Base-by-base conservation (phyloP, 768 basidiomycete species). In the Lactifluus volemus region DNA sequence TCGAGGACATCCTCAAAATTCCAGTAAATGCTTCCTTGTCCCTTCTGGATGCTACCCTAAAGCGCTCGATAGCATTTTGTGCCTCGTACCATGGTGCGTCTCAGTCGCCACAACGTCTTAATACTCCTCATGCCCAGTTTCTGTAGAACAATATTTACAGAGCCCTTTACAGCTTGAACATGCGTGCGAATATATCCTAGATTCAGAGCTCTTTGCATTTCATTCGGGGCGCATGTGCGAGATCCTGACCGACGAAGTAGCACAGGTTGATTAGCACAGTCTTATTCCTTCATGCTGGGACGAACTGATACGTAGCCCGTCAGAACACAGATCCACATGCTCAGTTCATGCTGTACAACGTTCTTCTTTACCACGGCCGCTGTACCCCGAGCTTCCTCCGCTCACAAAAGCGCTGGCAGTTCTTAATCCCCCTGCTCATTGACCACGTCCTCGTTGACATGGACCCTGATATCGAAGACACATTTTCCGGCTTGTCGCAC, bases 191-290 rank as follows among this genome's bases (percentile, higher is more conserved):
- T 73, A 88, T 34, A 75, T 98, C 12, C 76, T 95, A 45, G 82
- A 84, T 56, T 93, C 91, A 0, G 93, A 95, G 68, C 79, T 98
- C 44, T 97, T 98, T 68, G 73, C 81, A 2, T 95, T 89, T 68
- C 93, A 98, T 72, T 93, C 91, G 3, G 93, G 94, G 69, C 78
- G 96, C 38, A 95, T 95, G 90, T 83, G 86, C 58, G 88, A 92
- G 65, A 80, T 89, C 45, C 75, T 93, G 51, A 76, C 88, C 41
- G 79, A 85, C 51, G 85, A 91, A 67, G 81, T 82, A 12, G 79
- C 81, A 70, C 77, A 78, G 69, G 89, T 92, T 69, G 68, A 84
- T 52, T 32, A 14, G 8, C 8, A 15, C 17, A 21, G 34, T 48
- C 7, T 51, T 6, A 38, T 11, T 51, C 25, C 19, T 1, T 7